Conservation (phyloP, 2,329 filamentous ascomycete genomes). For the Exophiala xenobiotica region DNA sequence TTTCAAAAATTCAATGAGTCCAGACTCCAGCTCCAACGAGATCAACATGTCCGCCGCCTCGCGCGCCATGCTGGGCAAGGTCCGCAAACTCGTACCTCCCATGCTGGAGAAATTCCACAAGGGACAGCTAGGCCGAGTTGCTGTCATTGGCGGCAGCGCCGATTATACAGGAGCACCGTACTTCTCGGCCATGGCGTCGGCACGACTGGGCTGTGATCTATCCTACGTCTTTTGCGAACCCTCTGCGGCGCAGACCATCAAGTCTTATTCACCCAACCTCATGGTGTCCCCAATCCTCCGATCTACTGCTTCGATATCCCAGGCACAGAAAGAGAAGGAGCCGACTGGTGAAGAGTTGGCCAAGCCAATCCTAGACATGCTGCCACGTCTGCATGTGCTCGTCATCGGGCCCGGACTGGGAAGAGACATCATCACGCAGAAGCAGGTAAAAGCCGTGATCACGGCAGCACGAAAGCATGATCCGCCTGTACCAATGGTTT, state of each 20-base stretch:
- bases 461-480: slow-evolving; percentile 68
- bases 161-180: slow-evolving; percentile 98
- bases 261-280: slow-evolving; percentile 94
- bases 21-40: slow-evolving; percentile 11
- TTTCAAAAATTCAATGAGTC: slow-evolving; percentile 17
- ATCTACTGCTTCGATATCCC: slow-evolving; percentile 59
- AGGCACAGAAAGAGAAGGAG: slow-evolving; percentile 53
- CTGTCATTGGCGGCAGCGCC: slow-evolving; percentile 89
- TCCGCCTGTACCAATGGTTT: slow-evolving; percentile 69
- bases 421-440: slow-evolving; percentile 84
- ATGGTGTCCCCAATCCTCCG: slow-evolving; percentile 98
- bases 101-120: slow-evolving; percentile 97
- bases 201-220: slow-evolving; percentile 65
- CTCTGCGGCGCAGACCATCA: slow-evolving; percentile 81
- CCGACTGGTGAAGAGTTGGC: slow-evolving; percentile 62
- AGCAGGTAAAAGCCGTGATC: slow-evolving; percentile 77
- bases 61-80: slow-evolving; percentile 73
- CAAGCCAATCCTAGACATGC: slow-evolving; percentile 70
- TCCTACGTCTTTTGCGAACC: slow-evolving; percentile 81
- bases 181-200: slow-evolving; percentile 96
- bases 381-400: slow-evolving; percentile 83
- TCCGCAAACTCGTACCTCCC: slow-evolving; percentile 86
- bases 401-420: slow-evolving; percentile 92
- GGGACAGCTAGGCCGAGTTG: slow-evolving; percentile 88
- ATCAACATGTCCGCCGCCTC: slow-evolving; percentile 64